Conservation (phyloP, 2,329 filamentous ascomycete species). For the Alternaria novae-zelandiae region DNA sequence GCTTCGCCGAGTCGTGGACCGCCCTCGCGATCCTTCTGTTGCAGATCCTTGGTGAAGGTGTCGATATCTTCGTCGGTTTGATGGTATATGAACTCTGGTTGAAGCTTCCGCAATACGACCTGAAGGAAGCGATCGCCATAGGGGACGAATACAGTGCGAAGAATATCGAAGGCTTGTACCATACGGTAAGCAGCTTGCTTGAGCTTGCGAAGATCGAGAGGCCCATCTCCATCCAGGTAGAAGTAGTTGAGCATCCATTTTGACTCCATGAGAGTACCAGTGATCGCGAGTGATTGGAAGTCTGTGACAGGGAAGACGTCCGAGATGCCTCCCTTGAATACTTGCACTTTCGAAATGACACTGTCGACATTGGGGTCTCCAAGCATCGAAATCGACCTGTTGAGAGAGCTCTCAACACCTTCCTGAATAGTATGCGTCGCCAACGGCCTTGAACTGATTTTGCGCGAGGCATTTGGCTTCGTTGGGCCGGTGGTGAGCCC, state of each 20-base stretch:
- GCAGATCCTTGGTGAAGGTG: conserved; percentile 35
- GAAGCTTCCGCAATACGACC: conserved; percentile 39
- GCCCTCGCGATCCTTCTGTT: conserved; percentile 37
- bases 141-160: conserved; percentile 45
- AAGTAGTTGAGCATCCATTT: conserved; percentile 48
- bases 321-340: conserved; percentile 45
- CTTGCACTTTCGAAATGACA: conserved; percentile 44
- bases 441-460: conserved; percentile 21
- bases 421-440: conserved; percentile 38
- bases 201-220: conserved; percentile 39
- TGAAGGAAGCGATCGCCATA: conserved; percentile 44
- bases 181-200: conserved; percentile 41
- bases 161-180: conserved; percentile 43
- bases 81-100: conserved; percentile 40
- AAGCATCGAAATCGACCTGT: conserved; percentile 39
- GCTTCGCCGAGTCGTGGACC: conserved; percentile 39
- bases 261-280: conserved; percentile 41
- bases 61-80: conserved; percentile 40
- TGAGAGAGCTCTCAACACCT: conserved; percentile 16
- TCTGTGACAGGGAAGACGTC: conserved; percentile 44
- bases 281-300: conserved; percentile 44
- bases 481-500: conserved; percentile 19
- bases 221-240: conserved; percentile 39
- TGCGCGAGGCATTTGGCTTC: conserved; percentile 16
- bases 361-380: conserved; percentile 44